Evolutionary conservation across 2,329 filamentous ascomycete species (phyloP), one percentile per base, ranked within the genome.

Genomic region (Alternaria ventricosa): DNA sequence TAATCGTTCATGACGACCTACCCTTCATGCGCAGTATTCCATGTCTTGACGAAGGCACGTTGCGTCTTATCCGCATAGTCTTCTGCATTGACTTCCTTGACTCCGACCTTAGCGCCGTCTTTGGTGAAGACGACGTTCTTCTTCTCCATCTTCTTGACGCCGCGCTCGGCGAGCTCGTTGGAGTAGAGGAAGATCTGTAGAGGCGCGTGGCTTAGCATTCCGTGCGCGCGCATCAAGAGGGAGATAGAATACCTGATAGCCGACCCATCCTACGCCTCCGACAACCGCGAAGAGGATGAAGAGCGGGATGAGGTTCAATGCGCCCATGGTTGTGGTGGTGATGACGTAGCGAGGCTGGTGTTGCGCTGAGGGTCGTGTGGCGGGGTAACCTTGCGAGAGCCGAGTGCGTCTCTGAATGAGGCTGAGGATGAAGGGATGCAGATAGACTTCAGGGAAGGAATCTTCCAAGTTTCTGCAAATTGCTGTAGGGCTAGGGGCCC

Each of bases 111-210:
- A 64, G 92, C 81, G 59, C 92, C 92, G 60, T 93, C 91, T 77
- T 92, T 92, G 43, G 89, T 90, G 79, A 93, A 91, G 44, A 88
- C 84, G 60, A 94, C 87, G 77, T 94, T 91, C 82, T 91, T 92
- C 82, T 88, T 88, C 78, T 90, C 88, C 87, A 94, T 91, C 75
- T 88, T 88, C 79, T 90, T 85, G 53, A 86, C 87, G 50, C 91
- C 90, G 62, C 87, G 85, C 63, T 87, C 83, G 64, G 87, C 86
- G 71, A 94, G 89, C 78, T 91, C 86, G 80, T 84, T 85, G 59
- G 87, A 84, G 80, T 88, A 89, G 58, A 91, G 80, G 80, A 91
- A 94, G 77, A 94, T 86, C 78, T 84, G 64, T 11, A 6, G 28
- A 13, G 25, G 28, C 41, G 25, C 27, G 15, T 20, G 5, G 3